These are phyloP conservation scores for Cryphonectria parasitica DNA, from an alignment of 2,329 filamentous ascomycete genomes.

Conservation along the genomic window DNA sequence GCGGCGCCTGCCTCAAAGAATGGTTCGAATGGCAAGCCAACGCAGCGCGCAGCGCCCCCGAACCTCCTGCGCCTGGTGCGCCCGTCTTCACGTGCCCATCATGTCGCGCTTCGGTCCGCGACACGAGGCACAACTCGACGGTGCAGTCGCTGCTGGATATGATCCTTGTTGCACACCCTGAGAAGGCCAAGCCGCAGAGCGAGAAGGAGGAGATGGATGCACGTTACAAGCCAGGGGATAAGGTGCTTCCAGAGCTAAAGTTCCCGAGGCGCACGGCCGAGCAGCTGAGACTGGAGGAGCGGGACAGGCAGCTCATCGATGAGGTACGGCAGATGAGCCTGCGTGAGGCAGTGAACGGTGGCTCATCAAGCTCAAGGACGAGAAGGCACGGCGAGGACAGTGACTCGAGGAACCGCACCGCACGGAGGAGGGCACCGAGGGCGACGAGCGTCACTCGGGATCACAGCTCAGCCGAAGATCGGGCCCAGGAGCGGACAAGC, in stretches of 20 bases:
- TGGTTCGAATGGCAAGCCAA: conserved; percentile 87
- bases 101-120: conserved; percentile 84
- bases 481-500: conserved; percentile 34
- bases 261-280: conserved; percentile 55
- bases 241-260: conserved; percentile 70
- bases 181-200: conserved; percentile 66
- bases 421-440: conserved; percentile 31
- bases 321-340: conserved; percentile 76
- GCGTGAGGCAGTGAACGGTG: conserved; percentile 63
- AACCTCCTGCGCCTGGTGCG: conserved; percentile 52
- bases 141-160: conserved; percentile 90
- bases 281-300: conserved; percentile 61
- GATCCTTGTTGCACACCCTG: conserved; percentile 79
- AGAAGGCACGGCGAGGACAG: conserved; percentile 33
- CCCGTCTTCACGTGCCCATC: conserved; percentile 83
- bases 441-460: conserved; percentile 39
- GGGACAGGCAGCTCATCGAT: conserved; percentile 71
- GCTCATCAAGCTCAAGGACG: conserved; percentile 35
- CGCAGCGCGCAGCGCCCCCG: conserved; percentile 55
- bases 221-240: conserved; percentile 81
- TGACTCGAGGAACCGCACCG: conserved; percentile 30
- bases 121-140: conserved; percentile 87
- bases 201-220: conserved; percentile 78
- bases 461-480: conserved; percentile 39
- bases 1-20: conserved; percentile 91